Base-by-base conservation (phyloP, 75 land plant genomes). In the Cunninghamia lanceolata region DNA sequence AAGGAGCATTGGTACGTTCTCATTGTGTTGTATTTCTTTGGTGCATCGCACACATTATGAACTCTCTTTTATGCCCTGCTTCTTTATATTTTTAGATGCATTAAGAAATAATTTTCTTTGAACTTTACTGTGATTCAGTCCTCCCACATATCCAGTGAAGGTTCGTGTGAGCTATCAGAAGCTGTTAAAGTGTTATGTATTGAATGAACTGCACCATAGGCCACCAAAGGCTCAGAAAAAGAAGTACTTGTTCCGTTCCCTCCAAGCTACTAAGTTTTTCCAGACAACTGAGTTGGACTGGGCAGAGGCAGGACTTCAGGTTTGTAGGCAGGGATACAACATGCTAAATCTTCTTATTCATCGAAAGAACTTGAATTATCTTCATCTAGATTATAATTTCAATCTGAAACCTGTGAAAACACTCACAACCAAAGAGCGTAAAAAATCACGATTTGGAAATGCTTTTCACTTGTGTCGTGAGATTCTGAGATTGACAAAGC, bases 181-280 rank as follows among this genome's bases (percentile, higher is more conserved):
- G 86, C 89, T 98, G 59, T 87, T 98, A 89, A 98, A 98, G 85
- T 96, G 99, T 77, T 98, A 93, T 89, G 99, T 98, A 59, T 83
- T 98, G 86, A 98, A 98, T 91, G 97, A 98, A 91, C 91, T 96
- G 74, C 99, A 98, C 89, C 99, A 98, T 70, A 88, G 99, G 84
- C 99, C 99, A 77, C 99, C 99, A 0, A 98, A 98, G 89, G 99
- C 99, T 79, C 99, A 98, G 89, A 98, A 98, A 91, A 98, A 96
- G 90, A 98, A 98, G 86, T 98, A 98, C 86, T 83, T 98, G 84
- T 98, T 98, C 86, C 90, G 99, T 40, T 98, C 99, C 45, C 91
- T 98, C 13, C 95, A 93, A 83, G 96, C 99, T 34, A 98, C 99
- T 19, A 98, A 98, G 86, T 98, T 98, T 86, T 98, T 98, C 83